These are phyloP conservation scores for Aspergillus affinis DNA, from an alignment of 495 filamentous ascomycete genomes.

Conservation along the genomic window DNA sequence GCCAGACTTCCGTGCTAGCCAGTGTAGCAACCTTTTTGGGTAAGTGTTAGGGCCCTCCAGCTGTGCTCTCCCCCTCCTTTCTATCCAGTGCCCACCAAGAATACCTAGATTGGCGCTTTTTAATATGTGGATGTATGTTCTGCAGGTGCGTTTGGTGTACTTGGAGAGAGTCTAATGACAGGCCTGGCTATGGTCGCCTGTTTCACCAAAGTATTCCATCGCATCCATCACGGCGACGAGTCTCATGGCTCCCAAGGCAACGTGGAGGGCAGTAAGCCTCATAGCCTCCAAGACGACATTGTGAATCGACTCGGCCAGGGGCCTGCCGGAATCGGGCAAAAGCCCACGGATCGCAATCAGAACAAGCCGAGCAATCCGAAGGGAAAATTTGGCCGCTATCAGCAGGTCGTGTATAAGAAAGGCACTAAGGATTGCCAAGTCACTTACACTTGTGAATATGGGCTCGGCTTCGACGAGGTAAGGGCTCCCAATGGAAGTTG, in stretches of 20 bases:
- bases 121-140: slow-evolving; percentile 1
- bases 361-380: too few relatives aligned
- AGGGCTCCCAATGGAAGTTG: too few relatives aligned
- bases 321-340: not conserved
- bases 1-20: not conserved
- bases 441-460: too few relatives aligned
- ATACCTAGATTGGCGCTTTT: not conserved
- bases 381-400: too few relatives aligned
- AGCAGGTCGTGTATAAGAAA: too few relatives aligned
- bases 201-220: not conserved
- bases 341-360: not conserved
- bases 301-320: not conserved
- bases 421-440: too few relatives aligned
- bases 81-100: not conserved
- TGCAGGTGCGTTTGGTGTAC: not conserved
- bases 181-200: not conserved
- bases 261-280: not conserved
- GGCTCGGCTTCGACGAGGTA: too few relatives aligned
- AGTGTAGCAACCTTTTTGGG: not conserved
- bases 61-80: not conserved
- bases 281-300: slow-evolving; percentile 1
- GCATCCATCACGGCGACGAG: not conserved
- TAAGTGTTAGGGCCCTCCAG: not conserved
- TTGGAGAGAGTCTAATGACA: not conserved
- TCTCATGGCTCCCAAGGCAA: not conserved